Evolutionary conservation across 768 basidiomycete species (phyloP).

Genomic region (Boletales sp.): DNA sequence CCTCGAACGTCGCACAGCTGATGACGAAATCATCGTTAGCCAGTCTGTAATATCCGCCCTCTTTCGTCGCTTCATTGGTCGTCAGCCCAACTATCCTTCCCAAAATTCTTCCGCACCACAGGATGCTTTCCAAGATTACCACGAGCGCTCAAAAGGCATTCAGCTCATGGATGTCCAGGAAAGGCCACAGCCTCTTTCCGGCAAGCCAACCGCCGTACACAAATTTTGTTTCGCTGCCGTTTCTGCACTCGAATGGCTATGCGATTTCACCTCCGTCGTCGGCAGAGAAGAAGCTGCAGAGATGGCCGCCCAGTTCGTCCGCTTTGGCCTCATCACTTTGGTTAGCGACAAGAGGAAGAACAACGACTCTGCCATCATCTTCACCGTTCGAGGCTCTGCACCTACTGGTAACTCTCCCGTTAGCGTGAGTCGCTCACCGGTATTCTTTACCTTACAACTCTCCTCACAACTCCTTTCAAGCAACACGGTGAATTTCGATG

Average conservation of each 20-base stretch:
- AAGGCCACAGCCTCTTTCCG: slow-evolving; percentile 52
- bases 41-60: slow-evolving; percentile 91
- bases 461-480: slow-evolving; percentile 37
- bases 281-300: slow-evolving; percentile 96
- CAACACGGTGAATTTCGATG: slow-evolving; percentile 96
- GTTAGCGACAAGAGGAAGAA: slow-evolving; percentile 91
- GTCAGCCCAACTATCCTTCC: slow-evolving; percentile 73
- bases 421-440: slow-evolving; percentile 44
- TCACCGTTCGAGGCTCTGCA: slow-evolving; percentile 81
- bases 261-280: slow-evolving; percentile 94
- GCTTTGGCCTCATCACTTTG: slow-evolving; percentile 85
- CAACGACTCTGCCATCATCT: slow-evolving; percentile 89
- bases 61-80: slow-evolving; percentile 93
- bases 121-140: slow-evolving; percentile 69
- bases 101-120: slow-evolving; percentile 40
- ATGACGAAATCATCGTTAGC: slow-evolving; percentile 97
- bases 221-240: slow-evolving; percentile 84
- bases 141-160: slow-evolving; percentile 75
- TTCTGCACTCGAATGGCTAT: slow-evolving; percentile 91
- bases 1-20: slow-evolving; percentile 85
- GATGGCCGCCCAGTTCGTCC: slow-evolving; percentile 96
- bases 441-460: background rate
- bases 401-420: slow-evolving; percentile 74
- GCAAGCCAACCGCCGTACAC: slow-evolving; percentile 43
- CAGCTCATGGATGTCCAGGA: slow-evolving; percentile 70